phyloP scores from a whole-genome alignment of 108 stramenopile genomes.

The Hondaea fermentalgiana region DNA sequence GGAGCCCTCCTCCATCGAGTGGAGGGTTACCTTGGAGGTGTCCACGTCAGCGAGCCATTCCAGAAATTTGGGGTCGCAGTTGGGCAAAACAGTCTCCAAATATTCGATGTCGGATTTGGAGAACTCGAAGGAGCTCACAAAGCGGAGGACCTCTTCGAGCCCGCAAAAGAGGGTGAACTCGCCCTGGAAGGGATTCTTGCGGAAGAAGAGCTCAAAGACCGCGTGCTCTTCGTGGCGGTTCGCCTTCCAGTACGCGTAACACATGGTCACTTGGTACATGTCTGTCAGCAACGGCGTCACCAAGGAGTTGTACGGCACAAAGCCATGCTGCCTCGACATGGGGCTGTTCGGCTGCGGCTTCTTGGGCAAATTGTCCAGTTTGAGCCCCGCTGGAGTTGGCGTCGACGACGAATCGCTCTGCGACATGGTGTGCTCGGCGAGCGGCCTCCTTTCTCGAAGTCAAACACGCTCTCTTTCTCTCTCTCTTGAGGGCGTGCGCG shows the following conservation, averaged over 20 bases:
- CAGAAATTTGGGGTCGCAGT: conserved; percentile 70
- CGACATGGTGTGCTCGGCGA: no score
- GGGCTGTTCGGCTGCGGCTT: background rate
- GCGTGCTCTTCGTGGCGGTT: conserved; percentile 63
- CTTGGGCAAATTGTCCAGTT: background rate
- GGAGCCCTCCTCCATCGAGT: conserved; percentile 75
- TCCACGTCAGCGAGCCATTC: conserved; percentile 64
- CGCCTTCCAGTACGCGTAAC: conserved; percentile 90
- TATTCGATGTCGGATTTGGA: conserved; percentile 67
- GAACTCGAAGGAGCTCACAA: conserved; percentile 65
- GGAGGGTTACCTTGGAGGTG: conserved; percentile 58
- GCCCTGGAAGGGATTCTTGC: conserved; percentile 90
- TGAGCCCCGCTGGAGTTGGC: background rate
- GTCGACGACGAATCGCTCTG: no score
- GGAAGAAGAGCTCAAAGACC: conserved; percentile 88
- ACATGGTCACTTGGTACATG: conserved; percentile 96
- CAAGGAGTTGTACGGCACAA: conserved; percentile 26
- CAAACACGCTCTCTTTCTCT: no score
- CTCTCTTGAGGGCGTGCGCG: no score
- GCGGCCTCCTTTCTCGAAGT: no score
- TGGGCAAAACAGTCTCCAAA: conserved; percentile 54
- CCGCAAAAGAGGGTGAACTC: conserved; percentile 87
- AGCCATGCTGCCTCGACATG: background rate
- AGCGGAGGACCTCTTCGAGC: conserved; percentile 69
- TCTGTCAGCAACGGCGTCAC: conserved; percentile 86